Conservation (phyloP, 768 basidiomycete genomes). For the Suillus spraguei region DNA sequence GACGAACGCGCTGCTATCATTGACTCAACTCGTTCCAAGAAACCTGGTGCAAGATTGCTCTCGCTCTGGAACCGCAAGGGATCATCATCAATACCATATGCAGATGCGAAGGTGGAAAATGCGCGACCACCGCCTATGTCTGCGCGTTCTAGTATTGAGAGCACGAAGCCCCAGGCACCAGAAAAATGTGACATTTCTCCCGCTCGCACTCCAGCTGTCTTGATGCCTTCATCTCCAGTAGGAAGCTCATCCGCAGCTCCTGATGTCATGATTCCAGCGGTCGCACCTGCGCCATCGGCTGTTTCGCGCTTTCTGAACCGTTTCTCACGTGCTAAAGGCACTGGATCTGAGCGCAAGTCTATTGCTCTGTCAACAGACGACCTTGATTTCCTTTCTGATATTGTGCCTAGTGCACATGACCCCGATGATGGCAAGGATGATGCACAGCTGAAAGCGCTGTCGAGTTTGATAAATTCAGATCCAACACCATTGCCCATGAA, state of each 20-base stretch:
- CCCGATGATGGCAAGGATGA: constrained; percentile 38
- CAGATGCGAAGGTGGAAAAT: constrained; percentile 22
- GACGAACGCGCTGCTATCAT: constrained; percentile 34
- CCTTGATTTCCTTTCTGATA: constrained; percentile 77
- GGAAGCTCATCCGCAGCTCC: constrained; percentile 13
- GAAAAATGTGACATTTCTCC: constrained; percentile 21
- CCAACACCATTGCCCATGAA: constrained; percentile 40
- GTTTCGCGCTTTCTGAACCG: constrained; percentile 84
- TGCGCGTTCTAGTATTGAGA: constrained; percentile 35
- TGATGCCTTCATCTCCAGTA: constrained; percentile 8
- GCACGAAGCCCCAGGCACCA: constrained; percentile 16
- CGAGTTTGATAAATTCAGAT: constrained; percentile 44
- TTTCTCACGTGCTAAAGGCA: constrained; percentile 56
- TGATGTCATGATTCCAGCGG: constrained; percentile 9
- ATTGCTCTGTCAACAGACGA: constrained; percentile 79
- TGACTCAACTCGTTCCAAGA: constrained; percentile 50
- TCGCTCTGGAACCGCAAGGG: constrained; percentile 68
- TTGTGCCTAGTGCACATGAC: constrained; percentile 56
- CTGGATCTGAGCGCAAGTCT: constrained; percentile 46
- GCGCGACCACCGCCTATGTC: constrained; percentile 23
- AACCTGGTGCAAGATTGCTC: constrained; percentile 56
- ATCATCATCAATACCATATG: constrained; percentile 27
- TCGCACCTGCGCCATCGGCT: constrained; percentile 53
- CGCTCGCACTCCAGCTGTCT: constrained; percentile 10
- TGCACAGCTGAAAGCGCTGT: constrained; percentile 39